Conservation (phyloP, 345 rosid genomes). For the Dovyalis caffra region DNA sequence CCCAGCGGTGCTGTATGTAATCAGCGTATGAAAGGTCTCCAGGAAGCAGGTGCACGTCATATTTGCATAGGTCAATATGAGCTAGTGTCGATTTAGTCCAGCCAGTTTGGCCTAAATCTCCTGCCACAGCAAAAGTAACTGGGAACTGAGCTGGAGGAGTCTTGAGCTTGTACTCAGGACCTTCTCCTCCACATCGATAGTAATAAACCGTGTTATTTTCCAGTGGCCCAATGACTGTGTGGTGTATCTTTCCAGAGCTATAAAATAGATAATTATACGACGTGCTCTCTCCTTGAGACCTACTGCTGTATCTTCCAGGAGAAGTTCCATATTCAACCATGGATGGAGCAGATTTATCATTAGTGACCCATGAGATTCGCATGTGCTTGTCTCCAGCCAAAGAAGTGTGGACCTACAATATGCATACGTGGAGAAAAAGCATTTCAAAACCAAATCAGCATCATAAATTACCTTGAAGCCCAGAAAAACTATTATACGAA, state of each 20-base stretch:
- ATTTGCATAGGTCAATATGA: constrained; percentile 71
- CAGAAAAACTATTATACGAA: background rate
- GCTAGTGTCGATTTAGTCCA: constrained; percentile 94
- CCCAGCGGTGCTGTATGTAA: constrained; percentile 83
- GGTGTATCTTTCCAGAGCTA: constrained; percentile 90
- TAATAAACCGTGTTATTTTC: constrained; percentile 59
- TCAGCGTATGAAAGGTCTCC: constrained; percentile 98
- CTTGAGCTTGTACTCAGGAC: constrained; percentile 82
- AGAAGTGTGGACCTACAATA: constrained; percentile 59
- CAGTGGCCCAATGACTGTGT: constrained; percentile 78
- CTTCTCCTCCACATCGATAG: constrained; percentile 78
- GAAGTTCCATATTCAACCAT: constrained; percentile 75
- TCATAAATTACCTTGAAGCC: background rate
- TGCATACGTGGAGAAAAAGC: background rate
- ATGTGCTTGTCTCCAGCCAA: constrained; percentile 84
- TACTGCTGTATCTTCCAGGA: constrained; percentile 53
- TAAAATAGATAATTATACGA: constrained; percentile 70
- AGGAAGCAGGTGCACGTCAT: constrained; percentile 80
- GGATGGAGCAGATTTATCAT: constrained; percentile 61
- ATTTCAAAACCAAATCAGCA: constrained; percentile 1
- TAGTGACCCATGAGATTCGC: constrained; percentile 77
- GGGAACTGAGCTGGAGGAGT: constrained; percentile 83
- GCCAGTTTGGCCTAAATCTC: constrained; percentile 94
- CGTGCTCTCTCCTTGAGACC: constrained; percentile 72
- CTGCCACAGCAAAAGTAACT: constrained; percentile 81